Base-by-base conservation (phyloP, 768 basidiomycete genomes). In the Porpolomopsis calyptriformis region DNA sequence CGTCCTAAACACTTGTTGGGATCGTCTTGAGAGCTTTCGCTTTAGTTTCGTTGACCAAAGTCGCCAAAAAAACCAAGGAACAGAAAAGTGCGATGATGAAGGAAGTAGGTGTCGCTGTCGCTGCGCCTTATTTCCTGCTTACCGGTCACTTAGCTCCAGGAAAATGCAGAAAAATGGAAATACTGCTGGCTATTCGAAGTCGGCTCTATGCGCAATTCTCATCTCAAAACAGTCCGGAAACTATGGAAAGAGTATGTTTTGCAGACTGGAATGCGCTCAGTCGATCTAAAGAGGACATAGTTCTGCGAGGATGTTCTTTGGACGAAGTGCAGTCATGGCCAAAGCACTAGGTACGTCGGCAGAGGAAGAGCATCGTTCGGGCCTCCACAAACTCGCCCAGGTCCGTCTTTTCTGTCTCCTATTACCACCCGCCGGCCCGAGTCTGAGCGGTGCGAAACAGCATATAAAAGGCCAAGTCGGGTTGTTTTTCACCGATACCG, bases 171-270 rank as follows among this genome's bases (percentile, higher is more conserved):
- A 54, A 86, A 89, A 68, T 97, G 88, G 82, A 78, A 78, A 58
- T 93, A 96, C 64, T 85, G 89, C 67, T 99, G 92, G 89, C 60
- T 97, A 31, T 96, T 99, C 60, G 81, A 85, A 55, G 89, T 97
- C 4, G 93, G 92, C 12, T 80, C 91, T 54, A 94, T 97, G 91
- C 74, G 96, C 49, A 98, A 94, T 67, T 70, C 91, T 22, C 85
- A 90, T 64, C 68, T 99, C 31, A 93, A 98, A 72, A 91, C 89
- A 43, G 88, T 98, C 39, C 76, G 96, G 53, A 81, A 80, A 49
- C 70, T 86, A 52, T 99, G 96, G 96, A 88, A 89, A 72, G 88
- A 86, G 84, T 89, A 54, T 46, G 83, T 67, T 16, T 29, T 29
- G 7, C 22, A 8, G 43, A 1, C 20, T 38, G 35, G 5, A 8